A percentile compares a stretch with the other conserved stretches of the same genome.
Conservation (phyloP, 2,329 filamentous ascomycete genomes). For the Dactylellina haptotyla region DNA sequence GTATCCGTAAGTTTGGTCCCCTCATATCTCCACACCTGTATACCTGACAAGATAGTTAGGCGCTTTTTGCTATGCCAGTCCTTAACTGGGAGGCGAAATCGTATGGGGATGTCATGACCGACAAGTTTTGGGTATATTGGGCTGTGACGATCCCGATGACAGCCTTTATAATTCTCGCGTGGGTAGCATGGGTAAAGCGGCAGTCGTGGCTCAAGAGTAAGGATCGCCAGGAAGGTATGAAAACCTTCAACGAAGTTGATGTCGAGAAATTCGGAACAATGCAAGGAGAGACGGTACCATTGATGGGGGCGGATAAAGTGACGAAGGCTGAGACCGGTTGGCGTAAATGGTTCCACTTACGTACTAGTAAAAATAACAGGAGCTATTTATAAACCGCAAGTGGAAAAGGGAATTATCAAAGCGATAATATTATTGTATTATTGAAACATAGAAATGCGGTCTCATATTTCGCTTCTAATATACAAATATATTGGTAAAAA, state of each 20-base stretch:
- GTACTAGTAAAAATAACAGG: not conserved
- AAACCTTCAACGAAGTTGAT: slow-evolving; percentile 22
- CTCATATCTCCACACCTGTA: not conserved
- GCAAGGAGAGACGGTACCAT: slow-evolving; percentile 11
- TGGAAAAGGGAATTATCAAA: too few relatives aligned
- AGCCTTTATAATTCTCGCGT: not conserved
- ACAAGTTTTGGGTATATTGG: slow-evolving; percentile 37
- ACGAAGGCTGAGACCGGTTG: not conserved
- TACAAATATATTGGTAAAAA: not conserved
- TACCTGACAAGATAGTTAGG: not conserved
- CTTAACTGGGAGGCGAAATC: slow-evolving; percentile 33
- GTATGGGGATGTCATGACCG: slow-evolving; percentile 18
- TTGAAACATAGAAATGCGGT: not conserved
- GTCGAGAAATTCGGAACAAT: slow-evolving; percentile 7
- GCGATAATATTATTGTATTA: too few relatives aligned
- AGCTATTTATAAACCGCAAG: too few relatives aligned
- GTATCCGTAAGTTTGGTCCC: slow-evolving; percentile 8
- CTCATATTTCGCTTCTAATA: not conserved
- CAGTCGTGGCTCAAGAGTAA: slow-evolving; percentile 27
- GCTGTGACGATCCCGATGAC: slow-evolving; percentile 18
- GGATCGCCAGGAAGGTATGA: slow-evolving; percentile 31
- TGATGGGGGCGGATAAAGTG: not conserved
- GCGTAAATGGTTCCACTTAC: slow-evolving; percentile 5
- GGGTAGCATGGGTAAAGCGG: slow-evolving; percentile 21
- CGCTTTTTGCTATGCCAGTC: slow-evolving; percentile 31